A percentile compares a stretch with the other conserved stretches of the same genome.
Evolutionary conservation across 106 monocot species (phyloP).

Genomic region (Acanthochlamys bracteata): DNA sequence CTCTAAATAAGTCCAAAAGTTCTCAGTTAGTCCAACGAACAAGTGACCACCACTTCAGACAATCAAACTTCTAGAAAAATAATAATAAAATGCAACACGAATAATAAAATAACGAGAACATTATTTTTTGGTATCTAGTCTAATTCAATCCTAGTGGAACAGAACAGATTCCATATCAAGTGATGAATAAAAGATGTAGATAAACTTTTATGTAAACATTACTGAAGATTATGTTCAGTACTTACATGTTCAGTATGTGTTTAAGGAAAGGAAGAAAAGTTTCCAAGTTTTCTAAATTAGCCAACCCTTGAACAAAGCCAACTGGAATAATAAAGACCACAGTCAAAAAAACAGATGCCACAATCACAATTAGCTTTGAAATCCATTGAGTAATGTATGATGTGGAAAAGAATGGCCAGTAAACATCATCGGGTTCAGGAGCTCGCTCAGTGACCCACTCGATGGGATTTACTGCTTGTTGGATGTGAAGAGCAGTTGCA

Average conservation of each 20-base stretch:
- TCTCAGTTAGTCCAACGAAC: too few relatives aligned
- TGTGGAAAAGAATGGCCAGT: slow-evolving; percentile 93
- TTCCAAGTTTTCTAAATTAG: slow-evolving; percentile 73
- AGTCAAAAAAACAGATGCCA: slow-evolving; percentile 64
- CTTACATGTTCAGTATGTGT: slow-evolving; percentile 61
- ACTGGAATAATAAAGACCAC: slow-evolving; percentile 74
- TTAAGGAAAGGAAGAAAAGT: slow-evolving; percentile 68
- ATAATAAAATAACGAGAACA: too few relatives aligned
- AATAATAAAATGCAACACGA: too few relatives aligned
- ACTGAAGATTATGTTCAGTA: slow-evolving; percentile 1
- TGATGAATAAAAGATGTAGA: too few relatives aligned
- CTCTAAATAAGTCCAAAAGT: too few relatives aligned
- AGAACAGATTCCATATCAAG: too few relatives aligned
- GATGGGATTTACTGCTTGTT: slow-evolving; percentile 65
- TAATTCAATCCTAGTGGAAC: too few relatives aligned
- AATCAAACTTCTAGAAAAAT: too few relatives aligned
- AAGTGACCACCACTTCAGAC: too few relatives aligned
- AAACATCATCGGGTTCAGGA: slow-evolving; percentile 91
- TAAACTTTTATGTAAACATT: not conserved
- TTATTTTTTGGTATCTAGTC: too few relatives aligned
- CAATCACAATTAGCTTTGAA: slow-evolving; percentile 63
- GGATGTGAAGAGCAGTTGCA: slow-evolving; percentile 52
- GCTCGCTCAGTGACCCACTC: slow-evolving; percentile 87
- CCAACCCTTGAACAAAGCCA: slow-evolving; percentile 83
- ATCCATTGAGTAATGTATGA: slow-evolving; percentile 82